phyloP scores from a whole-genome alignment of 2,329 filamentous ascomycete species.

The Drechslerella dactyloides region DNA sequence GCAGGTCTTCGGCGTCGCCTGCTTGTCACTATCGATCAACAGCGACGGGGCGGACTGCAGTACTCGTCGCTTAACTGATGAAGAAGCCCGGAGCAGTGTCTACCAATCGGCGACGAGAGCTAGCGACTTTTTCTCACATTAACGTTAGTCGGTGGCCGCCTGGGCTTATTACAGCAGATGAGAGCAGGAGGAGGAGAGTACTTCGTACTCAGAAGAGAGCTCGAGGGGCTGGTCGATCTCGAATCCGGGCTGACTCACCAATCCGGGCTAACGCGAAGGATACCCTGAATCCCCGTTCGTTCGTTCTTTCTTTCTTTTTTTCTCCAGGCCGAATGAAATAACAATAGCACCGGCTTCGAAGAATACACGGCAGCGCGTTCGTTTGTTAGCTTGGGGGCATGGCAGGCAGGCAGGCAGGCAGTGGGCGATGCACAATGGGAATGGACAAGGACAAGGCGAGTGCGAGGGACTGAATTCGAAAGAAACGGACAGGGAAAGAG shows the following conservation, averaged over 20 bases:
- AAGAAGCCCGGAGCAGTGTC: conserved; percentile 29
- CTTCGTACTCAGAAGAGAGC: conserved; percentile 8
- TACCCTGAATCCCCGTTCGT: background rate
- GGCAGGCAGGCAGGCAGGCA: no score
- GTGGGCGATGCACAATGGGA: no score
- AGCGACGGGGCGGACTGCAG: background rate
- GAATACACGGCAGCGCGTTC: no score
- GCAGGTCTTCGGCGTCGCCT: no score
- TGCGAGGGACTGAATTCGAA: conserved; percentile 1
- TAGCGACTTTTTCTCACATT: background rate
- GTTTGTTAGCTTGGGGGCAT: no score
- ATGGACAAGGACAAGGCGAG: background rate
- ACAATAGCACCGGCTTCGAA: conserved; percentile 1
- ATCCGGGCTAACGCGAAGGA: conserved; percentile 1
- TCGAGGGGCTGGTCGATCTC: background rate
- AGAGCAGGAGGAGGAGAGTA: background rate
- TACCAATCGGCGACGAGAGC: background rate
- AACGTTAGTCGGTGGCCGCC: background rate
- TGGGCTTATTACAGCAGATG: background rate
- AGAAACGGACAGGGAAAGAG: background rate
- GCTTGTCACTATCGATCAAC: no score
- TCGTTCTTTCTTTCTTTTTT: no score
- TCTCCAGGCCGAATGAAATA: background rate
- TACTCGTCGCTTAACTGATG: conserved; percentile 8
- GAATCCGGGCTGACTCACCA: conserved; percentile 9